phyloP scores from a whole-genome alignment of 2,329 filamentous ascomycete species.

The Cladophialophora yegresii region DNA sequence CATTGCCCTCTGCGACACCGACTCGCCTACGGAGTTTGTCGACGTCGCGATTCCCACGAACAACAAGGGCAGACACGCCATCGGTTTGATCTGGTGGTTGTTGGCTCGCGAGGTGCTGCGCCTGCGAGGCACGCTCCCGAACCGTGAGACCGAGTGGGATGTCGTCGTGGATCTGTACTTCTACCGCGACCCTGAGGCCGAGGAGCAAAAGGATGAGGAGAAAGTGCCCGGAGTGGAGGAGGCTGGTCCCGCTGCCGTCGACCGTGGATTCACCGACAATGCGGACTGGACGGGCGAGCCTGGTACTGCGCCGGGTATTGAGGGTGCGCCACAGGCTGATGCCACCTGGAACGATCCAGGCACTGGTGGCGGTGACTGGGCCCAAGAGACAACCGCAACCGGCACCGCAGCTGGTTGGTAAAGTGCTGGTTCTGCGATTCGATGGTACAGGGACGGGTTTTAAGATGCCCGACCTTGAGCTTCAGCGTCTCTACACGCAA shows the following conservation, averaged over 20 bases:
- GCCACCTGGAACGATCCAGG: slow-evolving; percentile 61
- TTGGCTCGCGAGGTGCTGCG: slow-evolving; percentile 99
- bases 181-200: slow-evolving; percentile 99
- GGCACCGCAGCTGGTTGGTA: slow-evolving; percentile 41
- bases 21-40: slow-evolving; percentile 99
- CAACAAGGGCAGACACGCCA: slow-evolving; percentile 99
- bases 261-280: slow-evolving; percentile 76
- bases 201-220: slow-evolving; percentile 94
- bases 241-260: slow-evolving; percentile 75
- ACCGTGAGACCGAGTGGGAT: slow-evolving; percentile 96
- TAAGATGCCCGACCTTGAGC: not conserved
- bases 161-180: slow-evolving; percentile 99
- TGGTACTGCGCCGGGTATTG: slow-evolving; percentile 65
- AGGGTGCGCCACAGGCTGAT: slow-evolving; percentile 61
- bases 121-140: slow-evolving; percentile 93
- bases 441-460: not conserved
- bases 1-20: slow-evolving; percentile 97
- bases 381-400: slow-evolving; percentile 39
- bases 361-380: slow-evolving; percentile 54
- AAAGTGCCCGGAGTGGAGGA: slow-evolving; percentile 86
- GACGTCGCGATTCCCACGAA: slow-evolving; percentile 99
- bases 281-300: slow-evolving; percentile 76
- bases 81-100: slow-evolving; percentile 99
- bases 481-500: not conserved
- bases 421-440: slow-evolving; percentile 34